phyloP scores from a whole-genome alignment of 805 yeast species.

The Candida berthetii region DNA sequence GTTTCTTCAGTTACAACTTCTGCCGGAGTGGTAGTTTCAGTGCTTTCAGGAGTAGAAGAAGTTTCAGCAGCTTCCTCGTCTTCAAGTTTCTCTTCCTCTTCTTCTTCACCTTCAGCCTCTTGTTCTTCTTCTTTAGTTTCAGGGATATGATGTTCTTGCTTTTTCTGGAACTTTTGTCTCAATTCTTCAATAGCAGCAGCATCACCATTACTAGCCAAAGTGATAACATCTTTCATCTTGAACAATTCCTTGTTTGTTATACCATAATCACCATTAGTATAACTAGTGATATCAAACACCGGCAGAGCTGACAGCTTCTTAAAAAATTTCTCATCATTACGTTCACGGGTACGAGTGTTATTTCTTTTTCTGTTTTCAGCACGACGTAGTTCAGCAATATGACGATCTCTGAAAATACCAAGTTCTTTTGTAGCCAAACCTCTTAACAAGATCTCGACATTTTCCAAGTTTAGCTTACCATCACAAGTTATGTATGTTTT shows the following conservation, averaged over 20 bases:
- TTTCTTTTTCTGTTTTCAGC: too few species aligned
- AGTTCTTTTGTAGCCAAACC: constrained; percentile 71
- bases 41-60: neutral
- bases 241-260: constrained; percentile 68
- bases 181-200: neutral
- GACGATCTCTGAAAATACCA: constrained; percentile 65
- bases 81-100: constrained; percentile 3
- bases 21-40: too few species aligned
- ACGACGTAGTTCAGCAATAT: constrained; percentile 63
- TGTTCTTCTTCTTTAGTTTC: constrained; percentile 22
- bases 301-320: too few species aligned
- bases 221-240: constrained; percentile 51
- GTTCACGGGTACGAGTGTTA: too few species aligned
- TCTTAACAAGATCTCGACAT: constrained; percentile 66
- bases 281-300: neutral
- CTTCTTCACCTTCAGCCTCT: constrained; percentile 21
- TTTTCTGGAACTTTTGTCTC: neutral
- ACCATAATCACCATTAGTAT: constrained; percentile 16
- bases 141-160: constrained; percentile 3
- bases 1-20: constrained; percentile 9
- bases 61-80: constrained; percentile 5
- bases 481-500: constrained; percentile 84
- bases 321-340: too few species aligned
- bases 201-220: constrained; percentile 68
- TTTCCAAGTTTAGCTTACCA: constrained; percentile 69